Evolutionary conservation across 2,329 filamentous ascomycete species (phyloP), one percentile per base, ranked within the genome.

Genomic region (Neofusicoccum kwambonambiense): DNA sequence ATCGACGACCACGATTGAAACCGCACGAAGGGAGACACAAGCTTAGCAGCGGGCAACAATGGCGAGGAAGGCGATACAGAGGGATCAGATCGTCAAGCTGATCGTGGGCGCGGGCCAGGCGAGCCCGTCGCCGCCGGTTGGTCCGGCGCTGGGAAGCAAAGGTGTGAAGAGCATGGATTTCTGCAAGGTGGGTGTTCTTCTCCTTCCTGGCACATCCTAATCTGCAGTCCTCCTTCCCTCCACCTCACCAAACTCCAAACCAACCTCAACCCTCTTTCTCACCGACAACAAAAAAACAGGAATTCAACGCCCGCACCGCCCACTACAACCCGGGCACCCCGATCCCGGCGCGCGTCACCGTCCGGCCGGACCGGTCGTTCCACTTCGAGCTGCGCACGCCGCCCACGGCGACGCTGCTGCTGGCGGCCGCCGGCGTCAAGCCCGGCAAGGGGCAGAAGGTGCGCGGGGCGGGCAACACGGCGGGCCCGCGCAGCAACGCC

Each of bases 81-180:
- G 72, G 67, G 76, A 78, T 51, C 74, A 76, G 64, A 89, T 98
- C 66, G 93, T 99, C 77, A 99, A 98, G 83, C 87, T 99, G 78
- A 96, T 99, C 70, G 95, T 99, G 67, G 95, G 94, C 73, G 95
- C 95, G 65, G 95, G 95, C 31, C 92, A 97, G 79, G 95, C 95
- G 66, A 94, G 89, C 73, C 95, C 95, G 35, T 96, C 93, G 80
- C 95, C 95, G 39, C 95, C 95, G 4, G 93, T 99, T 73, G 95
- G 95, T 83, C 95, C 95, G 65, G 95, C 95, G 62, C 86, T 99
- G 69, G 95, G 95, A 81, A 94, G 90, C 78, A 98, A 97, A 83
- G 95, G 95, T 84, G 91, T 99, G 68, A 99, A 99, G 84, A 96
- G 91, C 65, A 99, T 99, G 90, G 95, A 99, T 81, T 99, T 98